These are phyloP conservation scores for Cinnamomum micranthum DNA, from an alignment of 164 flowering plant species.

Conservation along the genomic window DNA sequence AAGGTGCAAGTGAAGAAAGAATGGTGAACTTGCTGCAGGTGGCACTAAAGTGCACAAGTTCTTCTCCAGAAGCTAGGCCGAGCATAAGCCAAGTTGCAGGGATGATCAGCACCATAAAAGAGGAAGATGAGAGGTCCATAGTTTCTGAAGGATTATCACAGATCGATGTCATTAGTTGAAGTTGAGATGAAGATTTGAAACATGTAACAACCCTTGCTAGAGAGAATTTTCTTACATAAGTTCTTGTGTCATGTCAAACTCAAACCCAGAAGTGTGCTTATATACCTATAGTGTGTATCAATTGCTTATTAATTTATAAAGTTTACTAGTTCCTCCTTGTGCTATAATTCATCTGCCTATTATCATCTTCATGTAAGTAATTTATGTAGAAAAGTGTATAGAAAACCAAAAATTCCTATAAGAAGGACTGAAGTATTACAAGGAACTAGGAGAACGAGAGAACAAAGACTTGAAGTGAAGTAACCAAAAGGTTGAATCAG, in stretches of 20 bases:
- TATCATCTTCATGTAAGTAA: neutral
- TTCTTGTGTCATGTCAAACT: neutral
- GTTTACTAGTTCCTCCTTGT: neutral
- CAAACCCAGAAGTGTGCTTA: neutral
- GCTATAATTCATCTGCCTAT: neutral
- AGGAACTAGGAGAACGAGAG: no score
- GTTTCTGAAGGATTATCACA: slow-evolving; percentile 9
- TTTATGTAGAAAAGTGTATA: neutral
- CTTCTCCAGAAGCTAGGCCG: slow-evolving; percentile 47
- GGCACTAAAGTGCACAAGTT: slow-evolving; percentile 55
- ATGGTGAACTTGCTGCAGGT: slow-evolving; percentile 63
- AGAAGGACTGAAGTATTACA: no score
- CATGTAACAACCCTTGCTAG: neutral
- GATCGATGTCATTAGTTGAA: neutral
- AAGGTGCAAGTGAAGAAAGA: slow-evolving; percentile 59
- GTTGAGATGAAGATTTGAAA: neutral
- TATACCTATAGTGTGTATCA: neutral
- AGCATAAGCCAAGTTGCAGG: slow-evolving; percentile 40
- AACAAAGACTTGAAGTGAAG: no score
- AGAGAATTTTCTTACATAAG: no score
- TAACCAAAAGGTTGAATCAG: no score
- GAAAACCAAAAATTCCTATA: neutral
- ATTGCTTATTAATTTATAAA: neutral
- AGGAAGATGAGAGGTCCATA: slow-evolving; percentile 61
- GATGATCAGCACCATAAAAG: slow-evolving; percentile 41